Evolutionary conservation across 192 early-diverging fungal species (phyloP), one percentile per base, ranked within the genome.

Genomic region (Allomyces macrogynus): DNA sequence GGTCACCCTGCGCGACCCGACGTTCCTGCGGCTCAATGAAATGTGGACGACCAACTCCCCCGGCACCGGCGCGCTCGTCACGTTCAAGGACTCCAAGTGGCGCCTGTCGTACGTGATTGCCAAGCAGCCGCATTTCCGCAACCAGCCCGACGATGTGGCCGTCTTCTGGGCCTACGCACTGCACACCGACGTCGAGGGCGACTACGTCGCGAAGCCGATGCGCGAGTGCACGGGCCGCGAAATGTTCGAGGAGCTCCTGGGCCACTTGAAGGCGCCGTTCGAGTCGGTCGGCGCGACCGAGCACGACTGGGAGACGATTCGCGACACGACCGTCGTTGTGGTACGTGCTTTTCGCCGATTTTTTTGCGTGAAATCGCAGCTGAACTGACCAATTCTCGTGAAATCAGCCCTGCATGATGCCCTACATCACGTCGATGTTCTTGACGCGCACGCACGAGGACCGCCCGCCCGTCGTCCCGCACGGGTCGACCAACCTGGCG

Each of bases 201-300:
- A 74, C 67, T 74, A 67, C 64, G 67, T 74, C 62, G 69, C 69
- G 57, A 74, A 74, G 57, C 67, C 73, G n/a, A 74, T 74, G 69
- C 64, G 42, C 25, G 70, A 74, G 44, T 74, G 73, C 66, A 69
- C 70, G 14, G 73, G 73, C n/a, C 25, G 24, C 23, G 73, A 74
- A 63, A 67, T 74, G 24, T 18, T 74, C 23, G 32, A 18, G 10
- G 73, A 74, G 62, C 61, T 74, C 12, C 12, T 71, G 16, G 14
- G 63, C 40, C 67, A 72, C 42, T 61, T 72, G 16, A 43, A 61
- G 3, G 16, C 1, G 14, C 16, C 62, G 62, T 14, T 14, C 27
- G 20, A 16, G 24, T 62, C 20, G 16, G 49, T n/a, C 5, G 49
- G 20, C 49, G n/a, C 23, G 61, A 61, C 61, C 7, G 23, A 24